Base-by-base conservation (phyloP, 176 grass and related monocot genomes). In the Aegilops sharonensis region DNA sequence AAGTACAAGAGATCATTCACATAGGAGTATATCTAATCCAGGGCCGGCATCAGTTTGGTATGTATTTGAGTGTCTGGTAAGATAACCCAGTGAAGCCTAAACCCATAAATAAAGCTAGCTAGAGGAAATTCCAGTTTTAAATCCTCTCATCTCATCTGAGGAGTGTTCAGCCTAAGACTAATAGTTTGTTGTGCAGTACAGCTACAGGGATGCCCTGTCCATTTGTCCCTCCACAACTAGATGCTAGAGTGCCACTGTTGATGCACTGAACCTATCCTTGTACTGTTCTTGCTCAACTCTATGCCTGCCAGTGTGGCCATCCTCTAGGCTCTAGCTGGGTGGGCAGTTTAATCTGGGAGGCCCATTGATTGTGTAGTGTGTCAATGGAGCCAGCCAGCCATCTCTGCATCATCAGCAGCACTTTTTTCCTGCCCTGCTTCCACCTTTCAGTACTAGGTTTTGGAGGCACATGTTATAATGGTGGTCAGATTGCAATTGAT, bases 401-500 rank as follows among this genome's bases (percentile, higher is more conserved):
- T 80, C 85, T 76, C 89, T 91, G 89, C 72, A 87, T 80, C 85
- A 87, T 18, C 77, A 50, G 43, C 7, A 48, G 2, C 43, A 9
- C 37, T 90, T 84, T 78, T 61, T 68, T 61, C 24, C 89, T 75
- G 76, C 85, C 23, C 43, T 91, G 61, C 89, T 84, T 72, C 85
- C 77, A 91, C 62, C 89, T 84, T 64, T 77, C 77, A 91, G 77
- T 85, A 81, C 77, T 82, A 85, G 77, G 89, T 88, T 80, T 88
- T 85, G 89, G 81, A 84, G 61, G 77, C 75, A 88, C 81, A 84
- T 75, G 89, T 27, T 90, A 23, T 83, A 84, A 80, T 80, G 67
- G 57, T 21, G 79, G 57, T 60, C 84, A 87, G 84, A 67, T 74
- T 67, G 75, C 85, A 84, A 79, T 68, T 83, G 79, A 90, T 83